phyloP scores from a whole-genome alignment of 352 stramenopile genomes.

The Pythium rhizo-oryzae region DNA sequence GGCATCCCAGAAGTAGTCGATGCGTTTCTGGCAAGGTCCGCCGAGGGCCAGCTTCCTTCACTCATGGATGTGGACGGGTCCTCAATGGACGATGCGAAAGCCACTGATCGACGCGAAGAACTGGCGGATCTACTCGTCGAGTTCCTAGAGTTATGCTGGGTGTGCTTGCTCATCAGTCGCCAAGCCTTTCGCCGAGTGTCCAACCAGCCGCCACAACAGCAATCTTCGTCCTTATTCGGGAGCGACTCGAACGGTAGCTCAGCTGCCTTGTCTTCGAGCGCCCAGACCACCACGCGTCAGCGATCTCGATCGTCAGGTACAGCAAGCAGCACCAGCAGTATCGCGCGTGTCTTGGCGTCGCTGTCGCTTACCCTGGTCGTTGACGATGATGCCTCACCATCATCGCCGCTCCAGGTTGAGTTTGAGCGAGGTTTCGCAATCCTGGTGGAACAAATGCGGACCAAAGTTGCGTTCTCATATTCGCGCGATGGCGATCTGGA shows the following conservation, averaged over 20 bases:
- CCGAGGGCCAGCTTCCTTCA: background rate
- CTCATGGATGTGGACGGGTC: constrained; percentile 41
- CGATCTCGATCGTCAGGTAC: background rate
- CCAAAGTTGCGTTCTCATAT: constrained; percentile 41
- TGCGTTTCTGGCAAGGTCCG: constrained; percentile 44
- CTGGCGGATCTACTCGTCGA: constrained; percentile 58
- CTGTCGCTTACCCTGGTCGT: background rate
- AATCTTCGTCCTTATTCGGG: background rate
- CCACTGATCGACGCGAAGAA: constrained; percentile 40
- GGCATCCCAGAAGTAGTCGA: constrained; percentile 76
- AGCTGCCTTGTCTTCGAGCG: background rate
- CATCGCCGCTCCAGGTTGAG: constrained; percentile 67
- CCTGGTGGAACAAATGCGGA: constrained; percentile 47
- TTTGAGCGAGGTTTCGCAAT: constrained; percentile 69
- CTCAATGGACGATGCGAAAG: constrained; percentile 38
- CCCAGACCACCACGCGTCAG: too few relatives aligned
- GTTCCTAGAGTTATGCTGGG: constrained; percentile 61
- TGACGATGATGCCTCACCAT: constrained; percentile 30
- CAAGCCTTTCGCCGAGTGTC: constrained; percentile 47
- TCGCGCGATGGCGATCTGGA: constrained; percentile 28
- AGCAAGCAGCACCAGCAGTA: background rate
- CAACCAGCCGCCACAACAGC: background rate
- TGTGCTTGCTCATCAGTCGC: constrained; percentile 62
- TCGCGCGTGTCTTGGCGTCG: background rate
- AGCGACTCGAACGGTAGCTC: background rate